Evolutionary conservation across 1,284 basidiomycete genomes (phyloP).

Genomic region (Fomes fomentarius): DNA sequence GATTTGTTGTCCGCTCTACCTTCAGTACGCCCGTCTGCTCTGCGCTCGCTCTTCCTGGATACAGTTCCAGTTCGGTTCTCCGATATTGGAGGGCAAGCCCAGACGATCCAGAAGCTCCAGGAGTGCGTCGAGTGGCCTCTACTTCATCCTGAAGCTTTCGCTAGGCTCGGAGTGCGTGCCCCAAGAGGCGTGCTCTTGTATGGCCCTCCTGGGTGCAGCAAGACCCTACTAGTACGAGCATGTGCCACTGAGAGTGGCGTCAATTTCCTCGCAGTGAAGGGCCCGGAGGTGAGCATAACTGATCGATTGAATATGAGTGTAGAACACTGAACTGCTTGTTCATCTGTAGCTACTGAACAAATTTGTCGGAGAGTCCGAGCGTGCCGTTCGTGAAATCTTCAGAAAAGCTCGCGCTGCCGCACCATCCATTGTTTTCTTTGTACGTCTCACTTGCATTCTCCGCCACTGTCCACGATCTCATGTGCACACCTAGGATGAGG

Average conservation of each 20-base stretch:
- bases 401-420: conserved; percentile 92
- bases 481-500: conserved; percentile 77
- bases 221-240: conserved; percentile 93
- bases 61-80: conserved; percentile 82
- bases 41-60: conserved; percentile 93
- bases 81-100: conserved; percentile 88
- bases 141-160: conserved; percentile 83
- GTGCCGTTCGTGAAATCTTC: conserved; percentile 94
- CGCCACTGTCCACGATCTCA: too few relatives aligned
- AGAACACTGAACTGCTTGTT: too few relatives aligned
- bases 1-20: conserved; percentile 81
- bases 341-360: conserved; percentile 84
- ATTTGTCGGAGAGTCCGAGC: conserved; percentile 97
- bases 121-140: conserved; percentile 97
- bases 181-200: conserved; percentile 93
- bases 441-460: conserved; percentile 42
- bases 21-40: conserved; percentile 87
- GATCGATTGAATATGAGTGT: not conserved
- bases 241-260: conserved; percentile 94
- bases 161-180: conserved; percentile 84
- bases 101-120: conserved; percentile 80
- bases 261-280: conserved; percentile 98
- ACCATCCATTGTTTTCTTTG: conserved; percentile 96
- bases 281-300: conserved; percentile 76
- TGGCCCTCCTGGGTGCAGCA: conserved; percentile 97